Base-by-base conservation (phyloP, 2,329 filamentous ascomycete genomes). In the Fusarium decemcellulare region DNA sequence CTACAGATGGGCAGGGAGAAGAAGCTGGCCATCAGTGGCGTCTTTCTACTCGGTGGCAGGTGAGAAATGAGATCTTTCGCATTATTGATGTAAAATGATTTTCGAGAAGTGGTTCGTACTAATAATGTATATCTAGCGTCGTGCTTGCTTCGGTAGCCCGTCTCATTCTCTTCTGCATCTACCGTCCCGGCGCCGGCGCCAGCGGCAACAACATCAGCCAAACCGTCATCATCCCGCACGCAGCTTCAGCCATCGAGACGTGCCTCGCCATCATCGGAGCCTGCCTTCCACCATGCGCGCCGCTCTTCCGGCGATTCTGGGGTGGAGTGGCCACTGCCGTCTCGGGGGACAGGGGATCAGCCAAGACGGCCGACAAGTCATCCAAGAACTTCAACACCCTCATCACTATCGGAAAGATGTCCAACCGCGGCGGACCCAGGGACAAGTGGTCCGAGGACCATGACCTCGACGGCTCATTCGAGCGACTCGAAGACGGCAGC, bases 161-260 rank as follows among this genome's bases (percentile, higher is more conserved):
- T 4, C 59, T 65, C 5, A 9, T 59, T 14, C 59, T 65, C 6
- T 63, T 59, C 27, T 16, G 55, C 16, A 37, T 59, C 12, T 65
- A 53, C n/a, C 37, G 32, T 8, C 59, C 52, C 15, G 53, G 46
- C 15, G 48, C 48, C 18, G 57, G 40, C 15, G 23, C 16, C 4
- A 53, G 11, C 12, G 48, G 57, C 5, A 37, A 57, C 27, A 62
- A 65, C 43, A 18, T 51, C 32, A 65, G 47, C 7, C 59, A 62
- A 18, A 53, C 53, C 11, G 27, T 65, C 32, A 42, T 65, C 30
- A 53, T 61, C 15, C 42, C 47, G 3, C 53, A 65, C n/a, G 15
- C 54, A 6, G 62, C 56, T 5, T 64, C 74, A 2, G 71, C 74
- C n/a, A 65, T 70, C 37, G 68, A 73, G 30, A 68, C 73, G 27